Base-by-base conservation (phyloP, 306 rosid genomes). In the Notholithocarpus densiflorus region DNA sequence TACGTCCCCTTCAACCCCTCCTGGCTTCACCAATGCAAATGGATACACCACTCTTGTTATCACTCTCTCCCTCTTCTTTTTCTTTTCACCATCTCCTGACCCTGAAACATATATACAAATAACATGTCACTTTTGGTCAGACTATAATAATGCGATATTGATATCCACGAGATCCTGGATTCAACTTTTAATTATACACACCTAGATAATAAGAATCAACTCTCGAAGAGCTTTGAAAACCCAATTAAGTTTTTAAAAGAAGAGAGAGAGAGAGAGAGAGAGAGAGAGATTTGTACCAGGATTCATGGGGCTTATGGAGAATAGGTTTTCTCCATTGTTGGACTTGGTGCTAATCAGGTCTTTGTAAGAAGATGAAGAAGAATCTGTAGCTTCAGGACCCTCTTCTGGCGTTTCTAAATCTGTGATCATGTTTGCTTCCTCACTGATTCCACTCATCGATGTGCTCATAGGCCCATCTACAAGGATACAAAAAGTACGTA, bases 21-120 rank as follows among this genome's bases (percentile, higher is more conserved):
- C 99, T 19, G 98, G 96, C 79, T 96, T 96, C 88, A 96, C 98
- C 82, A 96, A 26, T n/a, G 92, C 98, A 78, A 96, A 96, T 40
- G 99, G 99, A 85, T 91, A 93, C 29, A 89, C 92, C 64, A 95
- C 86, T 56, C 86, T 88, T 55, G 75, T 64, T 73, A 70, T 65
- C 34, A 78, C 75, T 62, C 68, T 78, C 78, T 76, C 75, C 70
- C 68, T 78, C 78, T 76, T 65, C 56, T 79, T 77, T 65, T 73
- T 82, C 84, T 82, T 81, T 5, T 72, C 74, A 20, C 20, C 59
- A 15, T 68, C 81, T 86, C 59, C 27, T 82, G 45, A 40, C 45
- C 76, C 60, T 82, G 72, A 31, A 61, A 12, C 7, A 13, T 27
- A 37, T 20, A 57, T 9, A 34, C 24, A 71, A 71, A 14, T 5